Base-by-base conservation (phyloP, 257 asterid genomes). In the Capsicum pubescens region DNA sequence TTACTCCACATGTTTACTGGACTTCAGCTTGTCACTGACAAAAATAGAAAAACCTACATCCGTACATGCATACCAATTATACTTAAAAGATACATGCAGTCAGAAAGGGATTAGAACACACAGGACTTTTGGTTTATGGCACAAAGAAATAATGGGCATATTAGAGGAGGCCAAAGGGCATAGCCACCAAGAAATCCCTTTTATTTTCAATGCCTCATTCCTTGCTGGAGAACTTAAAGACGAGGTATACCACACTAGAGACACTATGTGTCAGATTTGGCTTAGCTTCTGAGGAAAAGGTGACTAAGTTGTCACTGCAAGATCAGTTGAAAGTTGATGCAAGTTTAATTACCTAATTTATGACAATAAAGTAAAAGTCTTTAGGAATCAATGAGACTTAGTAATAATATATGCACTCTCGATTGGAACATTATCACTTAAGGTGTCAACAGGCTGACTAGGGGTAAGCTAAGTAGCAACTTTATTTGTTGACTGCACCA, bases 1-100 rank as follows among this genome's bases (percentile, higher is more conserved):
- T 76, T 26, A 76, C 21, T 52, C 81, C 63, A 52, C 60, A 50
- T 10, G 80, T 19, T 72, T 72, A n/a, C 80, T 72, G 60, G 42
- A 76, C 46, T 50, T 76, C 63, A 50, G n/a, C 42, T 50, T 52
- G 81, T 52, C 81, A 76, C 6, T 13, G 63, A 19, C 21, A 12
- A 76, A 68, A 76, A 76, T 21, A 55, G 46, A 52, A 52, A 13
- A 21, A 21, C 21, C 36, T 72, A 48, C 59, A 19, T 72, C 42
- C 39, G 13, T 76, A 13, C 61, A 50, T 50, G 7, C 16, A 16
- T 76, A 26, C 63, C 81, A 76, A 76, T 13, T 26, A 50, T 46
- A 74, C 26, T 76, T 52, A 26, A 0, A 0, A 74, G 11, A 13
- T 76, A 14, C 63, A 52, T 52, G 63, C 81, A 76, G 63, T 52